Evolutionary conservation across 129 eudicot species (phyloP).

Genomic region (Saposhnikovia divaricata): DNA sequence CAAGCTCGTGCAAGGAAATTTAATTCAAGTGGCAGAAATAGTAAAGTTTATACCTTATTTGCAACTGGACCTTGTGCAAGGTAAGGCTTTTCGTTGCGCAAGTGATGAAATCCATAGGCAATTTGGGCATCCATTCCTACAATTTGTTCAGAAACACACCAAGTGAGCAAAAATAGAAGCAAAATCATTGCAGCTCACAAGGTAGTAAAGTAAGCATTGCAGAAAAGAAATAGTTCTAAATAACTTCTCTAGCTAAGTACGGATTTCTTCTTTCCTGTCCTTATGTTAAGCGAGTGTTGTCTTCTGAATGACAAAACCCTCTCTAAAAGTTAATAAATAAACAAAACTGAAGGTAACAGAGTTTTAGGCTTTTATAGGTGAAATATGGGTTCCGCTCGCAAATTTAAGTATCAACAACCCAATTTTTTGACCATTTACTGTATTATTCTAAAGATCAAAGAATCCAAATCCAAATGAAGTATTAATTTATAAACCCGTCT

Average conservation of each 20-base stretch:
- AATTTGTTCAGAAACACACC: not conserved
- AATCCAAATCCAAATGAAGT: not conserved
- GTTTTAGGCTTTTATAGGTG: not conserved
- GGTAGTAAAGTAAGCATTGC: not conserved
- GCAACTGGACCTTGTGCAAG: constrained; percentile 94
- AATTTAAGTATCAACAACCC: not conserved
- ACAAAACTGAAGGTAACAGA: not conserved
- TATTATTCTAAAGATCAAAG: not conserved
- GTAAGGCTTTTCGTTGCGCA: constrained; percentile 84
- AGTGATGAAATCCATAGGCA: constrained; percentile 91
- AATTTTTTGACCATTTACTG: not conserved
- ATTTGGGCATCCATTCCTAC: constrained; percentile 99
- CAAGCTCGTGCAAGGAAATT: not conserved
- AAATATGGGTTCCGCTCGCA: not conserved
- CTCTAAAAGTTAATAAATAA: not conserved
- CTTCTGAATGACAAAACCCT: not conserved
- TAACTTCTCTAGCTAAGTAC: not conserved
- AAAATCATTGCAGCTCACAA: not conserved
- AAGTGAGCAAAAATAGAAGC: not conserved
- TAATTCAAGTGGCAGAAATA: not conserved
- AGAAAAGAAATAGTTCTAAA: not conserved
- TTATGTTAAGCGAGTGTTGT: not conserved
- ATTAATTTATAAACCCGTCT: not conserved
- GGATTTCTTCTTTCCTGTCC: not conserved
- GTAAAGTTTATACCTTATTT: constrained; percentile 53